A percentile compares a stretch with the other conserved stretches of the same genome.
Conservation (phyloP, 2,329 filamentous ascomycete genomes). For the Pseudocercospora cruenta region DNA sequence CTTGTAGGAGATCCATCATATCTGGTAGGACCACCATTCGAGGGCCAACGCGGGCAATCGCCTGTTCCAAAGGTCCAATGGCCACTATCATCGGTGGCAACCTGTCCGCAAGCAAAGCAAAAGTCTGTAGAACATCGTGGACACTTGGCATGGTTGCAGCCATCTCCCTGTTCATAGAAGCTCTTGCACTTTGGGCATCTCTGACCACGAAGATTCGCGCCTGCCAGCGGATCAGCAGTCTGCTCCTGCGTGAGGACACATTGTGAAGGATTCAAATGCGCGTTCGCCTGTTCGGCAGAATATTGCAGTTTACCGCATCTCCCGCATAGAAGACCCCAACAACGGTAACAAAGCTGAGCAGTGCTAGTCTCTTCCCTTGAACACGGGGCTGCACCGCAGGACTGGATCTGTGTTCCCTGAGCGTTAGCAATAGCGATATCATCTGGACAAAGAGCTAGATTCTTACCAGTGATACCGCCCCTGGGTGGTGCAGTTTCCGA, state of each 20-base stretch:
- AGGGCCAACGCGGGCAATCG: not conserved
- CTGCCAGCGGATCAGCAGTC: not conserved
- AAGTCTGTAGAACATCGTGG: slow-evolving; percentile 1
- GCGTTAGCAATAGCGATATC: not conserved
- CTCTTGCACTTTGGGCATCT: slow-evolving; percentile 7
- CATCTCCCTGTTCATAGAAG: slow-evolving; percentile 5
- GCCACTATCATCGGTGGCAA: not conserved
- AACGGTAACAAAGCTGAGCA: not conserved
- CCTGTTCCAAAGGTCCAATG: slow-evolving; percentile 7
- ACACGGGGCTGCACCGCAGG: not conserved
- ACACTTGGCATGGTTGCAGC: slow-evolving; percentile 9
- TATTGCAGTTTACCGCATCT: not conserved
- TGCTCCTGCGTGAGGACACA: not conserved
- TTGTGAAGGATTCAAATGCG: not conserved
- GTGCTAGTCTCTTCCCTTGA: not conserved
- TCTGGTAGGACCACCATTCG: not conserved
- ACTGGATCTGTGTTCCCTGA: not conserved
- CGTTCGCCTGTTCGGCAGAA: not conserved
- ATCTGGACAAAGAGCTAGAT: not conserved
- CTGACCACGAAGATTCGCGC: not conserved
- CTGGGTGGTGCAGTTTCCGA: not conserved
- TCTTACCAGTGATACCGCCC: not conserved
- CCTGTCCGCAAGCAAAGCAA: slow-evolving; percentile 13
- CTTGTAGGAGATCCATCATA: not conserved
- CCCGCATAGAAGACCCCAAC: not conserved